Percentiles rank a stretch among this genome's conserved stretches.
Evolutionary conservation across 768 basidiomycete species (phyloP).

Genomic region (Gymnopilus junonius): DNA sequence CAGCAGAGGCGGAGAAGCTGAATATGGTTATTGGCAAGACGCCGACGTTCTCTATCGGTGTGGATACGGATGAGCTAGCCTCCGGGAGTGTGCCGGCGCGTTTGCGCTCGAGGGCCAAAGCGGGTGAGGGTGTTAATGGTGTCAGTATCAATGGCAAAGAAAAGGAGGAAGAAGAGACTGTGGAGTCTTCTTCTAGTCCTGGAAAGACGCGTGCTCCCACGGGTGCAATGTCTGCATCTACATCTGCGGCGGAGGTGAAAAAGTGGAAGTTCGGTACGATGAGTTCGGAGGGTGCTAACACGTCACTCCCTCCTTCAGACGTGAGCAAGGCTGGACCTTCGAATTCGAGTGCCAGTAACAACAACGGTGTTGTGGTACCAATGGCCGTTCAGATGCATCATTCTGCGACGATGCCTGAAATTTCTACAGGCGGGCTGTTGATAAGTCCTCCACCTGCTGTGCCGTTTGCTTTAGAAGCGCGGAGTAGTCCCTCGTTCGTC

Average conservation of each 20-base stretch:
- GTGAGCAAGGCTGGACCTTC: neutral
- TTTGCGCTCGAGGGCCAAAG: conserved; percentile 31
- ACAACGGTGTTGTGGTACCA: too few relatives aligned
- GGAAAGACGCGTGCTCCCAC: neutral
- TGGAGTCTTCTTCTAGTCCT: neutral
- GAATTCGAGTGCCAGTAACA: neutral
- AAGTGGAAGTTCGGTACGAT: conserved; percentile 28
- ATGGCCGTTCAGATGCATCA: neutral
- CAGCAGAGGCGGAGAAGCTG: neutral
- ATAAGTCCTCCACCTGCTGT: neutral
- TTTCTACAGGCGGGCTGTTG: neutral
- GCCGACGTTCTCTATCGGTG: neutral
- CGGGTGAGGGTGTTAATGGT: conserved; percentile 9
- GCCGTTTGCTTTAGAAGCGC: too few relatives aligned
- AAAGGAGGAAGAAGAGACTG: conserved; percentile 2
- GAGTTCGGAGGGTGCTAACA: neutral
- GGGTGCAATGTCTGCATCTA: neutral
- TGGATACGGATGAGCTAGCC: neutral
- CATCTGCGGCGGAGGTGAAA: neutral
- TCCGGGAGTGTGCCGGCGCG: neutral
- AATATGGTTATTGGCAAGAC: neutral
- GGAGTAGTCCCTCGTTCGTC: too few relatives aligned
- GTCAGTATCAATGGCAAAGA: neutral
- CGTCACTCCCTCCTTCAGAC: neutral
- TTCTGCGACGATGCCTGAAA: neutral